phyloP scores from a whole-genome alignment of 148 eudicot genomes.

The Fagopyrum homotropicum region DNA sequence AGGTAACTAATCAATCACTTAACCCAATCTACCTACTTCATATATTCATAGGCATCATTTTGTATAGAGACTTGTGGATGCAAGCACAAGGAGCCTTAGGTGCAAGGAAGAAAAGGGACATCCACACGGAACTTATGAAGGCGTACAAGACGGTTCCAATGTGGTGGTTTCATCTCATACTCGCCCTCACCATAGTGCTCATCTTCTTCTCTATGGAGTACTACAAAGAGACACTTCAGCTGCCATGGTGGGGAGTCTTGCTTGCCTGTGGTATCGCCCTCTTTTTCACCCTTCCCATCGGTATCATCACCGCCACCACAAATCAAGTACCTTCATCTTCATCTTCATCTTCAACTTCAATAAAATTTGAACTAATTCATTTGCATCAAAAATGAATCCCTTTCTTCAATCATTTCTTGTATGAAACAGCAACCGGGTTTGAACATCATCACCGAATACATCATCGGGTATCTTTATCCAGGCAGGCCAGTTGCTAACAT shows the following conservation, averaged over 20 bases:
- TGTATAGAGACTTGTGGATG: slow-evolving; percentile 36
- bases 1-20: slow-evolving; percentile 23
- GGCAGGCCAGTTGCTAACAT: slow-evolving; percentile 81
- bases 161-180: slow-evolving; percentile 70
- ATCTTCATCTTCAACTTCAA: neutral
- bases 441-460: slow-evolving; percentile 74
- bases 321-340: slow-evolving; percentile 36
- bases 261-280: slow-evolving; percentile 54
- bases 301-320: slow-evolving; percentile 67
- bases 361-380: neutral
- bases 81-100: slow-evolving; percentile 41
- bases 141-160: slow-evolving; percentile 51
- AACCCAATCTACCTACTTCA: neutral
- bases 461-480: slow-evolving; percentile 62
- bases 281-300: slow-evolving; percentile 74
- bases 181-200: slow-evolving; percentile 31
- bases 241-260: slow-evolving; percentile 87
- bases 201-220: slow-evolving; percentile 43
- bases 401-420: neutral
- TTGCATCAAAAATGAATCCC: neutral
- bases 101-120: slow-evolving; percentile 32
- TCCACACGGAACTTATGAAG: slow-evolving; percentile 62
- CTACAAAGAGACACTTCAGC: slow-evolving; percentile 51
- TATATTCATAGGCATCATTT: neutral
- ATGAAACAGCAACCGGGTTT: slow-evolving; percentile 63